Base-by-base conservation (phyloP, 2,329 filamentous ascomycete genomes). In the Ambrosiella xylebori region DNA sequence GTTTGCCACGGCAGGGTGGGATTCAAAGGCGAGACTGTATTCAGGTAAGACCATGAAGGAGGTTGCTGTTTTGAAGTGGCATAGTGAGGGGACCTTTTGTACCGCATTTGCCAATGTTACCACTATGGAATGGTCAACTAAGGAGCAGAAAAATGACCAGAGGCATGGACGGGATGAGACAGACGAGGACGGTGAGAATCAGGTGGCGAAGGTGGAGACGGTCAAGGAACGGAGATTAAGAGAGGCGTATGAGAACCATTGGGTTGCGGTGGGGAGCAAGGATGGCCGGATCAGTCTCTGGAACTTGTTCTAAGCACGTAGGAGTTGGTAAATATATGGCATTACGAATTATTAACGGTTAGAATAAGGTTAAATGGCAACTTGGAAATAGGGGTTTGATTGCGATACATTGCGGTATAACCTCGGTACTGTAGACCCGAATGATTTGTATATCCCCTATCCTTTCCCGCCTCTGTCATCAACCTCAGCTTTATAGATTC, bases 271-370 rank as follows among this genome's bases (percentile, higher is more conserved):
- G 1, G 93, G 93, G 1, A 86, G 87, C 58, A 98, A 97, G 68
- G 93, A 97, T 71, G 93, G 91, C 15, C 95, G 94, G 68, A 81
- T 97, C 62, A 95, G 88, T 66, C 72, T 98, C 64, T 98, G 93
- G 93, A 88, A 96, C 71, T 82, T 97, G 60, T 98, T 93, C 68
- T 90, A 52, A 47, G 44, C 7, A 8, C 7, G 27, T 49, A 8
- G 12, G 27, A 27, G 4, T 27, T 27, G 27, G 27, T 27, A 3
- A 3, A 3, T 27, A 27, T 3, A 27, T 27, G 4, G 27, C 27
- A 27, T 27, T 27, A 27, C 27, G 27, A 3, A 27, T 27, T 27
- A 27, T 27, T 3, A 27, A 27, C 27, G 5, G 27, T 27, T 27
- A 27, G 27, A 27, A 11, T 12, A 41, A 8, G 9, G 35, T 50